A percentile compares a stretch with the other conserved stretches of the same genome.
phyloP scores from a whole-genome alignment of 148 eudicot genomes.

The Chenopodium album region DNA sequence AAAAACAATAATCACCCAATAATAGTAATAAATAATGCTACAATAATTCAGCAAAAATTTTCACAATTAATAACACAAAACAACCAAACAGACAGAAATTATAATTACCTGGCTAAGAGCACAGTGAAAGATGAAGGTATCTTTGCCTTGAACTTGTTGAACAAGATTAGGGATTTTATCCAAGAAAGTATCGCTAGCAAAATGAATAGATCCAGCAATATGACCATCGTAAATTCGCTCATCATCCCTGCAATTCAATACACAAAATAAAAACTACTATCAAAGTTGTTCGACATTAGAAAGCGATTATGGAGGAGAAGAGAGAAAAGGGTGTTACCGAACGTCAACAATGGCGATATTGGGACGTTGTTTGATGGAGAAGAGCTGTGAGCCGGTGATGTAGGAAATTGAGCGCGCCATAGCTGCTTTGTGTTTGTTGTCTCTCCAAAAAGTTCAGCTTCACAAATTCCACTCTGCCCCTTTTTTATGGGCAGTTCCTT shows the following conservation, averaged over 20 bases:
- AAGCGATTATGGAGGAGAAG: neutral
- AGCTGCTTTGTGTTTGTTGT: neutral
- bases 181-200: slow-evolving; percentile 66
- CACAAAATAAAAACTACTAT: neutral
- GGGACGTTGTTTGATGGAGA: slow-evolving; percentile 63
- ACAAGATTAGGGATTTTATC: slow-evolving; percentile 71
- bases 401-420: slow-evolving; percentile 70
- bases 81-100: neutral
- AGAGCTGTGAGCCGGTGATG: slow-evolving; percentile 73
- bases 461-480: no score
- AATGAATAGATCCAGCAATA: slow-evolving; percentile 86
- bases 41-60: neutral
- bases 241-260: slow-evolving; percentile 51
- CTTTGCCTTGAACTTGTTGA: slow-evolving; percentile 65
- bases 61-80: neutral
- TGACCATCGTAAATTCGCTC: slow-evolving; percentile 89
- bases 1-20: neutral
- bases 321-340: slow-evolving; percentile 41
- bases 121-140: slow-evolving; percentile 89
- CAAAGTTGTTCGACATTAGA: no score
- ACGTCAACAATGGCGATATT: slow-evolving; percentile 88
- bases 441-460: no score
- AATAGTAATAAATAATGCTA: neutral
- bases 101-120: slow-evolving; percentile 84
- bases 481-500: no score